Evolutionary conservation across 371 early-diverging fungal genomes (phyloP), one percentile per base, ranked within the genome.

Genomic region (Coemansia sp.): DNA sequence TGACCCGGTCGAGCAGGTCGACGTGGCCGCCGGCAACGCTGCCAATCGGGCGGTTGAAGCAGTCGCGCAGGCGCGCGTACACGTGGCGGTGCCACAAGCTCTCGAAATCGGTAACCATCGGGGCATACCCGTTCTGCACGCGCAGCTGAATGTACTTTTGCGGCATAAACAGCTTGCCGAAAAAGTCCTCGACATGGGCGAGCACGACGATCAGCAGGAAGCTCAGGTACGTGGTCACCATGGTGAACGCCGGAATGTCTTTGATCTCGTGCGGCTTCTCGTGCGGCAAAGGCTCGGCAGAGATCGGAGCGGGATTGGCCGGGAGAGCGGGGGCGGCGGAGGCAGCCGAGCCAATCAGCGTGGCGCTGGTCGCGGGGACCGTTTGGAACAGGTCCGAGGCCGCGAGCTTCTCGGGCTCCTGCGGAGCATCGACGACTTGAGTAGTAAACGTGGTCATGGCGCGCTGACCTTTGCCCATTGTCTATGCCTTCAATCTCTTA

Each of bases 11-110:
- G 42, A 98, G 77, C 44, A 98, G 80, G 32, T 83, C 88, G 44
- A 99, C 87, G 49, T 87, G 88, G 46, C 97, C 84, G n/a, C 97
- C 95, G 6, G 99, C 95, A 5, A 96, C 94, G 46, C 93, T 90
- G 16, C 94, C 94, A 58, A 98, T 94, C 11, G 99, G 99, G 11
- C 98, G 87, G 77, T 97, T 95, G 83, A 95, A 99, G 77, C 92
- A 93, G 83, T 99, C 99, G 39, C 93, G 86, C 70, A 99, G 97
- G 56, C 99, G 88, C 55, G 84, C 80, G 80, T 98, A 99, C 52
- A 99, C 80, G 61, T 95, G 88, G 58, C 99, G 86, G 53, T 91
- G 92, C 84, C 95, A 99, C 81, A 99, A 95, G 69, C 94, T 94
- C 70, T 99, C 95, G 85, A 98, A 93, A 74, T 95, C 94, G 55